A percentile compares a stretch with the other conserved stretches of the same genome.
Conservation (phyloP, 345 rosid genomes). For the rapeseed (Brassica napus) region Da-Ae NC_063446.1:14801001-14801500, state of each 20-base stretch:
- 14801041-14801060: not conserved
- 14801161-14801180: conserved; percentile 36
- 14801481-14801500: conserved; percentile 19
- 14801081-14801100: conserved; percentile 70
- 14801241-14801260: conserved; percentile 29
- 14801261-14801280: conserved; percentile 26
- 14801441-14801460: not conserved
- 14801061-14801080: conserved; percentile 22
- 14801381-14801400: not conserved
- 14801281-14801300: conserved; percentile 21
- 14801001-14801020: conserved; percentile 91
- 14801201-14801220: conserved; percentile 37
- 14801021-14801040: not conserved
- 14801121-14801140: conserved; percentile 80
- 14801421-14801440: not conserved
- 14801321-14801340: not conserved
- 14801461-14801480: conserved; percentile 26
- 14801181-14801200: conserved; percentile 28
- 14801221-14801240: conserved; percentile 33
- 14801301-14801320: conserved; percentile 11
- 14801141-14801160: conserved; percentile 56
- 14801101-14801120: conserved; percentile 96
- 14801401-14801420: not conserved
- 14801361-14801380: too few relatives aligned
- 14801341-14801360: not conserved